Evolutionary conservation across 1,284 basidiomycete genomes (phyloP).

Genomic region (Moesziomyces antarcticus): DNA sequence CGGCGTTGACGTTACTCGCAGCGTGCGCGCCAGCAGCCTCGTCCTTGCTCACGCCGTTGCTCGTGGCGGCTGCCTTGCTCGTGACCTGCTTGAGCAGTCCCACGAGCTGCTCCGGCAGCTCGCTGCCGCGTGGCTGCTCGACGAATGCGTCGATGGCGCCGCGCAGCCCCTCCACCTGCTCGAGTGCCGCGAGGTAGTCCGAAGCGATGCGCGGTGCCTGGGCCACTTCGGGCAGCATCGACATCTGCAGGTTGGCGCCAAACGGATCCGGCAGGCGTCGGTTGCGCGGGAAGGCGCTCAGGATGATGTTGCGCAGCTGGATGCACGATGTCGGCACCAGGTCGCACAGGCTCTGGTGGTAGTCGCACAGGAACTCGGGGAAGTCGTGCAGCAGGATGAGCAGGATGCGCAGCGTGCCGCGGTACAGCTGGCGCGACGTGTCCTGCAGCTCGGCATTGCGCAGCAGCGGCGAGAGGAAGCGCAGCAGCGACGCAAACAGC

Average conservation of each 20-base stretch:
- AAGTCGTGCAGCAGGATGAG: slow-evolving; percentile 97
- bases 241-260: slow-evolving; percentile 70
- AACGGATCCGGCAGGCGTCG: slow-evolving; percentile 86
- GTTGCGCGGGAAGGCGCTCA: slow-evolving; percentile 89
- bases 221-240: slow-evolving; percentile 84
- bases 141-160: slow-evolving; percentile 41
- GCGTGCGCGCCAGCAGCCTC: slow-evolving; percentile 13
- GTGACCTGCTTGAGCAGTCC: slow-evolving; percentile 21
- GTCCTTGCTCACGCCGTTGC: slow-evolving; percentile 20
- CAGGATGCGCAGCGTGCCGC: slow-evolving; percentile 89
- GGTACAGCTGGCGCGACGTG: slow-evolving; percentile 88
- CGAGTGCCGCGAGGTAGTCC: slow-evolving; percentile 85
- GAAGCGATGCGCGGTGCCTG: slow-evolving; percentile 88
- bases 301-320: slow-evolving; percentile 94
- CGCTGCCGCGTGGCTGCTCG: slow-evolving; percentile 18
- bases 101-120: slow-evolving; percentile 29
- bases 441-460: slow-evolving; percentile 81
- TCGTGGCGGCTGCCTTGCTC: not conserved
- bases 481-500: slow-evolving; percentile 88
- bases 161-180: slow-evolving; percentile 71
- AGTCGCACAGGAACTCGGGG: slow-evolving; percentile 96
- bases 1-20: slow-evolving; percentile 82
- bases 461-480: slow-evolving; percentile 92
- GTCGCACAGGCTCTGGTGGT: slow-evolving; percentile 95
- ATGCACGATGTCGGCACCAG: slow-evolving; percentile 91